A percentile compares a stretch with the other conserved stretches of the same genome.
Evolutionary conservation across 306 rosid species (phyloP).

Genomic region (apple (Malus domestica)): ASM211411v1 NC_041789.1:14354501-14355000

Average conservation of each 20-base stretch:
- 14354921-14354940: conserved; percentile 43
- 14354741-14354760: too few relatives aligned
- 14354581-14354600: too few relatives aligned
- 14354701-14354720: not conserved
- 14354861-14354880: conserved; percentile 49
- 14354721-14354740: not conserved
- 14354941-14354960: conserved; percentile 53
- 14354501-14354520: too few relatives aligned
- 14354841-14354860: conserved; percentile 39
- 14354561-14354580: too few relatives aligned
- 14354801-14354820: conserved; percentile 54
- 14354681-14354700: not conserved
- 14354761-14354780: too few relatives aligned
- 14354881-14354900: conserved; percentile 29
- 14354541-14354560: too few relatives aligned
- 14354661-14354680: too few relatives aligned
- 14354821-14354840: conserved; percentile 41
- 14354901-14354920: conserved; percentile 41
- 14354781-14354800: conserved; percentile 37
- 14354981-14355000: conserved; percentile 51
- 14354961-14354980: conserved; percentile 48
- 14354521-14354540: too few relatives aligned
- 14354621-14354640: too few relatives aligned
- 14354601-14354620: too few relatives aligned
- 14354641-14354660: too few relatives aligned